Base-by-base conservation (phyloP, 306 rosid species). In the Erythrophleum fordii region DNA sequence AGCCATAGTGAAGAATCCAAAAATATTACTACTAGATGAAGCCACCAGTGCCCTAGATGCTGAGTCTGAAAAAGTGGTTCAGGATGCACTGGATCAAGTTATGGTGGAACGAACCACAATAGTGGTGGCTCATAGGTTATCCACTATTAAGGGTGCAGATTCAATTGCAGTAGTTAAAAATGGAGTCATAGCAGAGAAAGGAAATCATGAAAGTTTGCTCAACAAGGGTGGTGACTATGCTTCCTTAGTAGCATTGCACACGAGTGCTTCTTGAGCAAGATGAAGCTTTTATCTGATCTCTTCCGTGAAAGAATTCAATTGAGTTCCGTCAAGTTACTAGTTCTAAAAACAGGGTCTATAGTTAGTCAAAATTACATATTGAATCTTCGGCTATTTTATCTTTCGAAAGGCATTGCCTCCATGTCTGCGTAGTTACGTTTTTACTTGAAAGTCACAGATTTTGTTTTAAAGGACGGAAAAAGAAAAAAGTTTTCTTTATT, bases 41-140 rank as follows among this genome's bases (percentile, higher is more conserved):
- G 95, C 95, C 39, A 91, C 96, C 1, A 91, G 96, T 83, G 93
- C 97, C 53, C 87, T 92, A 37, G 97, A 92, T 84, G 94, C 97
- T 0, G 94, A 92, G 80, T 92, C 94, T 10, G 97, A 92, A 56
- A 81, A 85, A 77, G 87, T 90, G 17, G 94, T 92, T 22, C 97
- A 92, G 59, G 93, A 91, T 77, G 97, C 93, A 48, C 68, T 91
- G 51, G 93, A 91, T 61, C 80, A 42, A 37, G 86, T 90, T 28
- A 88, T 88, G 87, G 84, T 88, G 77, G 71, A 88, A 20, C 71
- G 94, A 59, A 92, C 97, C 44, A 88, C 92, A 17, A 56, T 92
- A 39, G 77, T 92, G n/a, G 94, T 92, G 67, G 94, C 97, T 6
- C 97, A 92, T 81, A 83, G 94, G 51, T 74, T 92, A 53, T 83